Conservation (phyloP, 768 basidiomycete species). For the Terana coerulea region DNA sequence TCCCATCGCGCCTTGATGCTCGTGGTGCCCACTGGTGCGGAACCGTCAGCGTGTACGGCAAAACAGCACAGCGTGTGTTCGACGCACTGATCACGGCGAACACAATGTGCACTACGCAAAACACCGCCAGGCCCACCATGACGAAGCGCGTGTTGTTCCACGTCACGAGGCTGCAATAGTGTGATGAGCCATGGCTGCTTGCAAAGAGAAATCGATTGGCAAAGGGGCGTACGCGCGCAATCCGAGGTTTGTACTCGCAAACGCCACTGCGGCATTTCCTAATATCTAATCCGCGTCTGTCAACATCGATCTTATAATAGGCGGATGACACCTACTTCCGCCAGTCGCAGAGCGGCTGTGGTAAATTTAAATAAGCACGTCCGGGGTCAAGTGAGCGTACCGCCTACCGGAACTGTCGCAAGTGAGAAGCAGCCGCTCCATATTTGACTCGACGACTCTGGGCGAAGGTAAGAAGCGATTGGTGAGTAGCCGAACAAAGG, state of each 20-base stretch:
- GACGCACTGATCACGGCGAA: not conserved
- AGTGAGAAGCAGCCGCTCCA: not conserved
- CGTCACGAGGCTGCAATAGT: not conserved
- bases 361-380: not conserved
- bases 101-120: not conserved
- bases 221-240: conserved; percentile 1
- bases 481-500: not conserved
- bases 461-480: not conserved
- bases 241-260: conserved; percentile 8
- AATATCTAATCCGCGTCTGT: too few species aligned
- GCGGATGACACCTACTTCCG: not conserved
- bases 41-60: not conserved
- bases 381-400: too few species aligned
- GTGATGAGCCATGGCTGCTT: not conserved
- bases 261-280: conserved; percentile 4
- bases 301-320: too few species aligned
- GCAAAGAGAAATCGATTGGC: not conserved
- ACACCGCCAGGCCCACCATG: not conserved
- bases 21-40: not conserved
- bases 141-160: not conserved
- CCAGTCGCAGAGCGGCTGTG: not conserved
- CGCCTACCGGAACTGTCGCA: not conserved
- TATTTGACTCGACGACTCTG: not conserved
- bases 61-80: not conserved
- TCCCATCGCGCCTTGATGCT: not conserved